Base-by-base conservation (phyloP, 129 eudicot genomes). In the Arctium lappa region DNA sequence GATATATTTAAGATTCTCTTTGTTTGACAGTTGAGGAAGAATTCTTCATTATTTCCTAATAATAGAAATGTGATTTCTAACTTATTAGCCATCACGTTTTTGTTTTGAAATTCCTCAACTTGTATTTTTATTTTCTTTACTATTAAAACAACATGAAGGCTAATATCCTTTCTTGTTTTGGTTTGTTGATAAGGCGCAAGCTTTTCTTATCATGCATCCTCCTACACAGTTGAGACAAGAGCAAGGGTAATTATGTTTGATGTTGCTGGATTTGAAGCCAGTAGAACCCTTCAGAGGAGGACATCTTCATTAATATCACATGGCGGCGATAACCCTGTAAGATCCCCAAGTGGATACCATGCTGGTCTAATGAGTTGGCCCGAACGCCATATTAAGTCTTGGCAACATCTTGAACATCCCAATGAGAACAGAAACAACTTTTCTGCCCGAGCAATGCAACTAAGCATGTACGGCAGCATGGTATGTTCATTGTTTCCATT, bases 351-450 rank as follows among this genome's bases (percentile, higher is more conserved):
- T 70, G 81, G 87, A 84, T 92, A 91, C 76, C 93, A 91, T 50
- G 78, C 84, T 53, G 92, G 93, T 60, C 87, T 95, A 3, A 88
- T 95, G 98, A 91, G 93, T 72, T 95, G 97, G 97, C 98, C 97
- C 0, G 81, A 93, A 50, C 87, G 82, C 44, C 40, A 76, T 70
- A 29, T 69, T 73, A 86, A 87, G 63, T 68, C 88, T 7, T 76
- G 60, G 44, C 90, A 44, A 46, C 85, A 76, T 56, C 84, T 79
- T 56, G 81, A 84, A 46, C 50, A 79, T 72, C 76, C 73, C 6
- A 80, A 48, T 68, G 88, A 69, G 68, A 73, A 39, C 0, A 72
- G 4, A 11, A 89, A 85, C 77, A 88, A 84, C 74, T 87, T 94
- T 77, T 92, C 98, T 69, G 87, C 94, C 31, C 87, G 83, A n/a